Evolutionary conservation across 1,284 basidiomycete species (phyloP), one percentile per base, ranked within the genome.

Genomic region (Heterobasidion irregulare): DNA sequence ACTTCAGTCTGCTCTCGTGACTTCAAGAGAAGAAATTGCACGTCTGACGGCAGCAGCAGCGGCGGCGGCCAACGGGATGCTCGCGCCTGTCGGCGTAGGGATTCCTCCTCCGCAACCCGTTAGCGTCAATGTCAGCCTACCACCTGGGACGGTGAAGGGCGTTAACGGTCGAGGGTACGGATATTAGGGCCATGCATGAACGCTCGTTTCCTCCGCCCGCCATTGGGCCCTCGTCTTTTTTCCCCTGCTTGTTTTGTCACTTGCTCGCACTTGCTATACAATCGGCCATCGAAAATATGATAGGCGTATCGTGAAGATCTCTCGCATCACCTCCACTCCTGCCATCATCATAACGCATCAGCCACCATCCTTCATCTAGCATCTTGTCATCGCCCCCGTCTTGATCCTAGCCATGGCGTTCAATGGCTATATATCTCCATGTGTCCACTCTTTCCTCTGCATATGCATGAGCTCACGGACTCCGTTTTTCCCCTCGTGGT

Each of bases 11-110:
- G 79, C 84, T 61, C 81, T 91, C n/a, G 83, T 89, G 50, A 78
- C 84, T 6, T 85, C 86, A 6, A 78, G 87, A 53, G 88, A 91
- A 66, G 88, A 91, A 69, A 86, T 90, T 52, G 83, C 84, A n/a
- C 80, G 89, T 1, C 75, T 92, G 0, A 81, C 81, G 5, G 77
- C 86, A 0, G 26, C 38, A 8, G 78, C 7, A 80, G 86, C 26
- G 77, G 76, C 43, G 75, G 76, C 2, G 81, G 78, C n/a, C 79
- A 85, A 63, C 58, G 72, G 58, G 15, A 55, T 63, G 7, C 58
- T 65, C 8, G 53, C 53, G 1, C 66, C 47, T 15, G 70, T 63
- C n/a, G 61, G 70, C 34, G 65, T 64, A 7, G 43, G 35, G 33
- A 50, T 54, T 49, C 47, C 53, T 18, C 54, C 54, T n/a, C 54